phyloP scores from a whole-genome alignment of 2,329 filamentous ascomycete species.

The Hypoxylon sp. region DNA sequence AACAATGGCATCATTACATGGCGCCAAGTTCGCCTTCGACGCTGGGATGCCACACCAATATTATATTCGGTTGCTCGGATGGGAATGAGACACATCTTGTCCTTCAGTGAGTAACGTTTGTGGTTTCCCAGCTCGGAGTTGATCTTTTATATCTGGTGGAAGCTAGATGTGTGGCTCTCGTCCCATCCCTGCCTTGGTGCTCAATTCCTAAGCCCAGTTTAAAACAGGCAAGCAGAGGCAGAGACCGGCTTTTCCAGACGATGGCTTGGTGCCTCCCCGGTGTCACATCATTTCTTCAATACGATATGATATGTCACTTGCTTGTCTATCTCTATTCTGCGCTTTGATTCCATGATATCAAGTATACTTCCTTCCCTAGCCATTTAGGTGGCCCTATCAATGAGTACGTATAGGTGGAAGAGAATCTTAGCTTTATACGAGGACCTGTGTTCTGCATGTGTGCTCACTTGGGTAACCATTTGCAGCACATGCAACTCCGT shows the following conservation, averaged over 20 bases:
- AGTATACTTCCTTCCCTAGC: slow-evolving; percentile 11
- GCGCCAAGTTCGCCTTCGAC: slow-evolving; percentile 38
- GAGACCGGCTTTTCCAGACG: slow-evolving; percentile 20
- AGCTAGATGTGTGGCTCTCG: slow-evolving; percentile 15
- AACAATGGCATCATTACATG: slow-evolving; percentile 25
- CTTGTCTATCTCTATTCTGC: slow-evolving; percentile 21
- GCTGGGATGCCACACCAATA: slow-evolving; percentile 28
- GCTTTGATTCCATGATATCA: slow-evolving; percentile 14
- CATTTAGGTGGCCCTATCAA: background rate
- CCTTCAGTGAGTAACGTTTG: slow-evolving; percentile 12
- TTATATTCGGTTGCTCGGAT: slow-evolving; percentile 8
- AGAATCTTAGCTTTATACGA: slow-evolving; percentile 20
- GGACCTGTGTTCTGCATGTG: slow-evolving; percentile 2
- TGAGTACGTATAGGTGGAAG: slow-evolving; percentile 13
- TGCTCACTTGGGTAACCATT: background rate
- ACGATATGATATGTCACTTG: slow-evolving; percentile 46
- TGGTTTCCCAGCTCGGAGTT: slow-evolving; percentile 1
- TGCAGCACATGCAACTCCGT: background rate
- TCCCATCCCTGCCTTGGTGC: slow-evolving; percentile 13
- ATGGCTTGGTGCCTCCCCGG: slow-evolving; percentile 27
- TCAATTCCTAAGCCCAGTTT: slow-evolving; percentile 12
- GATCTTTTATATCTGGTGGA: slow-evolving; percentile 5
- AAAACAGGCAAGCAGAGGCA: slow-evolving; percentile 9
- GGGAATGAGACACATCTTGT: slow-evolving; percentile 17
- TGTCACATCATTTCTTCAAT: slow-evolving; percentile 39